Base-by-base conservation (phyloP, 2,329 filamentous ascomycete species). In the Cercospora canescens region DNA sequence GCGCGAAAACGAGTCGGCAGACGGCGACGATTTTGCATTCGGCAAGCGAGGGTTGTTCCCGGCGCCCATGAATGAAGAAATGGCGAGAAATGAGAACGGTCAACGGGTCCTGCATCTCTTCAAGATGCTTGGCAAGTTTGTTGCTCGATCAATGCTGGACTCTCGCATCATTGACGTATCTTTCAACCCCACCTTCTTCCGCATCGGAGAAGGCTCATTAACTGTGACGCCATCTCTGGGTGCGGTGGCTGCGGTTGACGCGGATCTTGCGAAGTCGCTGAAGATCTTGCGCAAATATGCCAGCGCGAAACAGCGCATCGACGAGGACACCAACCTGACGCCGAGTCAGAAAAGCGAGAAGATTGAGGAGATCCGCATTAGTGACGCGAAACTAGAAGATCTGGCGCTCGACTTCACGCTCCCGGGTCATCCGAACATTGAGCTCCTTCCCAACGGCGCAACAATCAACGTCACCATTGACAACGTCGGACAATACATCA, bases 121-220 rank as follows among this genome's bases (percentile, higher is more conserved):
- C 83, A 96, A 91, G 79, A 91, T 94, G 76, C 89, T 99, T 24
- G 95, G 95, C 72, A 98, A 97, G 76, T 99, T 99, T 77, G 94
- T 98, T 56, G 95, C 96, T 32, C 89, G 95, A 59, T 97, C 95
- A 0, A 98, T 99, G 95, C 90, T 99, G 61, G 95, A 99, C 77
- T 97, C 94, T 1, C 88, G 95, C 62, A 98, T 99, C 76, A 97
- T 99, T 72, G 95, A 99, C 74, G 89, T 99, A 71, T 95, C 94
- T 63, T 95, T 99, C 81, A 99, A 97, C 76, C 92, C 95, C 1
- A 96, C 93, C 6, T 97, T 99, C 82, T 99, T 99, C 88, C 92
- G 94, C 65, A 91, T 97, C 70, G 92, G 92, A 16, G 91, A 96
- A 72, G 87, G 84, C 52, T 85, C 82, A 14, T 82, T 82, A 16